Evolutionary conservation across 2,329 filamentous ascomycete species (phyloP), one percentile per base, ranked within the genome.

Genomic region (Pseudopyricularia cyperi): DNA sequence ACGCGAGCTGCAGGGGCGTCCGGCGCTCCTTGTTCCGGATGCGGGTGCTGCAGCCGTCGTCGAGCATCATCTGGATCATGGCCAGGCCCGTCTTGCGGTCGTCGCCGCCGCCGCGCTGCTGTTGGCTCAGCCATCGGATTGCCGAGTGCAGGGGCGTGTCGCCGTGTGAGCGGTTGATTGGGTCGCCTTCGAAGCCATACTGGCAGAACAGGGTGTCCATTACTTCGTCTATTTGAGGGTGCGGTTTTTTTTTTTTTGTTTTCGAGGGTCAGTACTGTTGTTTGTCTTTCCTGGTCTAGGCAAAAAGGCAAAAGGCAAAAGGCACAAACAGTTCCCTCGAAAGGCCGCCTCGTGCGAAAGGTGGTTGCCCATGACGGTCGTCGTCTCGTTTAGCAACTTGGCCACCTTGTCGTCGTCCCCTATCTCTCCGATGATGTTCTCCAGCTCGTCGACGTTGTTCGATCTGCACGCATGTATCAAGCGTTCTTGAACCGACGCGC

Each of bases 401-500:
- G 89, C 82, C 55, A 88, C 80, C 30, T 46, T 28, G 61, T 86
- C 75, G 54, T 80, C 75, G 52, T 83, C 80, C 54, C 71, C 69
- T 57, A 78, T 77, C 57, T 71, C 70, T 42, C 77, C 69, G 58
- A 96, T 75, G 53, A 90, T 77, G 61, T 93, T 84, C 60, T 79
- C 71, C 53, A 97, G 80, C 55, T 97, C 81, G 52, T 91, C 84
- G 59, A 83, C 83, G 70, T 97, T 96, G 76, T 97, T 91, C 63
- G 89, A 81, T 55, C 91, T 88, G 71, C 87, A 95, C 61, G 93
- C 88, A 73, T 95, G 91, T 69, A 97, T 81, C 60, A 97, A 79
- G 62, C 87, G 79, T 72, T 97, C 91, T 66, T 83, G 77, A 47
- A 83, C 80, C 55, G 87, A 87, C 60, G 91, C 91, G 65, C 91